A percentile compares a stretch with the other conserved stretches of the same genome.
Conservation (phyloP, 768 basidiomycete species). For the Lentinula aciculospora region DNA sequence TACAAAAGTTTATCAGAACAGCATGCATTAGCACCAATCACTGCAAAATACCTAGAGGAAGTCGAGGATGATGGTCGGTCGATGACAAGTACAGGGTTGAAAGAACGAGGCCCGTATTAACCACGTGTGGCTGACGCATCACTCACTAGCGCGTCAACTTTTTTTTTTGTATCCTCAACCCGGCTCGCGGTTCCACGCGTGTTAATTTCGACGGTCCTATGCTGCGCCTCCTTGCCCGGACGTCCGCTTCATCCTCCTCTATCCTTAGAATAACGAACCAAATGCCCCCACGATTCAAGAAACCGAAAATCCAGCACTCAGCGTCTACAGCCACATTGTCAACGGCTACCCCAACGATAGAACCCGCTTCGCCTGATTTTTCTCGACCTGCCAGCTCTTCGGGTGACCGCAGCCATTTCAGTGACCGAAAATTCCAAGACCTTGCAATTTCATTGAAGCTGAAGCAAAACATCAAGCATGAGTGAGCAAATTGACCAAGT, state of each 20-base stretch:
- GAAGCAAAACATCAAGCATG: slow-evolving; percentile 36
- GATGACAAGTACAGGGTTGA: background rate
- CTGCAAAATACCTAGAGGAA: background rate
- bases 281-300: background rate
- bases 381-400: background rate
- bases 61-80: background rate
- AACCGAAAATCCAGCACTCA: background rate
- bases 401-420: slow-evolving; percentile 21
- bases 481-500: slow-evolving; percentile 22
- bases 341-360: background rate
- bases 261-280: background rate
- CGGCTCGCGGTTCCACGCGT: no score
- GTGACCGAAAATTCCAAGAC: slow-evolving; percentile 20
- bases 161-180: background rate
- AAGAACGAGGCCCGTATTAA: no score
- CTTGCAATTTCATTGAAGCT: slow-evolving; percentile 31
- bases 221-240: background rate
- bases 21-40: background rate
- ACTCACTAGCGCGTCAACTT: background rate
- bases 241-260: background rate
- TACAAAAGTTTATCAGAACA: background rate
- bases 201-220: background rate
- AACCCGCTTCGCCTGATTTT: background rate
- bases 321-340: background rate
- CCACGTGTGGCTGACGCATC: background rate